Percentiles rank a stretch among this genome's conserved stretches.
phyloP scores from a whole-genome alignment of 192 early-diverging fungal genomes.

The Lobosporangium transversale region DNA sequence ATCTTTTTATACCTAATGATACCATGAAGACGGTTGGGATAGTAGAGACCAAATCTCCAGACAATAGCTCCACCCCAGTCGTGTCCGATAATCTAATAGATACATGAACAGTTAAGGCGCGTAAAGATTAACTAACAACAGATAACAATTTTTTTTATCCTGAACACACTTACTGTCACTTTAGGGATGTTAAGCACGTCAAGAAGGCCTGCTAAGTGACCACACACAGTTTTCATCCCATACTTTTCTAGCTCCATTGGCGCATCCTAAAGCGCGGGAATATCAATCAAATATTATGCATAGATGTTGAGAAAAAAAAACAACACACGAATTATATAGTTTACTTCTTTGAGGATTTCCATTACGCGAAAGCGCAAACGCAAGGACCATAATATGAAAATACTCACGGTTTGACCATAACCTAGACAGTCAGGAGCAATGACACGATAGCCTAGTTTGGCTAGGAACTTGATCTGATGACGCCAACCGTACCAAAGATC shows the following conservation, averaged over 20 bases:
- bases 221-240: conserved; percentile 61
- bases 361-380: too few species aligned
- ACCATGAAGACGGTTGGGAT: conserved; percentile 30
- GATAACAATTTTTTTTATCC: too few species aligned
- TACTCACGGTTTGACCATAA: conserved; percentile 60
- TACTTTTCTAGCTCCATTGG: conserved; percentile 60
- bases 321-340: not conserved
- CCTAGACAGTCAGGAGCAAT: conserved; percentile 63
- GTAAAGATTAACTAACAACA: too few species aligned
- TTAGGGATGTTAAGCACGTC: conserved; percentile 65
- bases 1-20: conserved; percentile 38
- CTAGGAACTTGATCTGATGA: conserved; percentile 62
- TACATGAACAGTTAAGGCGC: too few species aligned
- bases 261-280: conserved; percentile 11
- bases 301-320: not conserved
- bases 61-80: conserved; percentile 51
- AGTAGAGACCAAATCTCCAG: conserved; percentile 45
- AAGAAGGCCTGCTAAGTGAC: conserved; percentile 66
- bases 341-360: too few species aligned
- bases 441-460: conserved; percentile 65
- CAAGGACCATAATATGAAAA: too few species aligned
- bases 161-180: conserved; percentile 43
- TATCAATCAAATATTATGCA: not conserved
- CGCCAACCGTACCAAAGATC: conserved; percentile 59
- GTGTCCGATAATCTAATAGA: conserved; percentile 35